A percentile compares a stretch with the other conserved stretches of the same genome.
These are phyloP conservation scores for Mariannaea elegans DNA, from an alignment of 2,329 filamentous ascomycete species.

Conservation along the genomic window DNA sequence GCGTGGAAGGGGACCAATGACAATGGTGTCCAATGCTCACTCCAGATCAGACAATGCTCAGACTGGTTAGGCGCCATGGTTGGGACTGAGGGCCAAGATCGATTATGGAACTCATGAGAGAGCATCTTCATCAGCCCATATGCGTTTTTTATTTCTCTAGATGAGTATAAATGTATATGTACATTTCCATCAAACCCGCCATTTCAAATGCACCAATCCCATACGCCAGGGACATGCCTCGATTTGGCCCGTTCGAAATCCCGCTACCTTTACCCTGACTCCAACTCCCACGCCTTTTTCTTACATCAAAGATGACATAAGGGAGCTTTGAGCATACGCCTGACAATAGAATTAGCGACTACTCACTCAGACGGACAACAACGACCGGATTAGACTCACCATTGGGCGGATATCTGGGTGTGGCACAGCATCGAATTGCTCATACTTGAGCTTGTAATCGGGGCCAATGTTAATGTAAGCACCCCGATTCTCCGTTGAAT, in stretches of 20 bases:
- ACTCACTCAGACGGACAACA: constrained; percentile 8
- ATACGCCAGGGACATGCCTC: constrained; percentile 38
- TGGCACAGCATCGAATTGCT: constrained; percentile 95
- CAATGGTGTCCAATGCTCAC: constrained; percentile 55
- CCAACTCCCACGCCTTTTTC: constrained; percentile 26
- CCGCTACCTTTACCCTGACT: constrained; percentile 18
- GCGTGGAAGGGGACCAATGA: constrained; percentile 66
- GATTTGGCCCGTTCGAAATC: constrained; percentile 17
- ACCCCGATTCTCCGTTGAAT: constrained; percentile 97
- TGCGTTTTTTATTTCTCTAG: constrained; percentile 33
- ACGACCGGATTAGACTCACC: constrained; percentile 54
- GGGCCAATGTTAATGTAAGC: constrained; percentile 97
- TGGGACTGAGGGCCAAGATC: constrained; percentile 54
- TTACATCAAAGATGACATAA: constrained; percentile 80
- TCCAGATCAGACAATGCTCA: constrained; percentile 66
- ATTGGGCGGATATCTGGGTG: constrained; percentile 97
- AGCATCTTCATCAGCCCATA: constrained; percentile 14
- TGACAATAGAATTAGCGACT: constrained; percentile 47
- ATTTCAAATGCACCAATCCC: constrained; percentile 39
- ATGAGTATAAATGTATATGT: constrained; percentile 41
- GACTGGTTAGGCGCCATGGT: constrained; percentile 71
- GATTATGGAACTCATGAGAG: constrained; percentile 57
- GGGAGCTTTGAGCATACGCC: constrained; percentile 86
- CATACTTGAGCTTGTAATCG: constrained; percentile 89
- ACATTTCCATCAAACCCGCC: constrained; percentile 38